Evolutionary conservation across 352 stramenopile species (phyloP).

Genomic region (Aphanomyces astaci): DNA sequence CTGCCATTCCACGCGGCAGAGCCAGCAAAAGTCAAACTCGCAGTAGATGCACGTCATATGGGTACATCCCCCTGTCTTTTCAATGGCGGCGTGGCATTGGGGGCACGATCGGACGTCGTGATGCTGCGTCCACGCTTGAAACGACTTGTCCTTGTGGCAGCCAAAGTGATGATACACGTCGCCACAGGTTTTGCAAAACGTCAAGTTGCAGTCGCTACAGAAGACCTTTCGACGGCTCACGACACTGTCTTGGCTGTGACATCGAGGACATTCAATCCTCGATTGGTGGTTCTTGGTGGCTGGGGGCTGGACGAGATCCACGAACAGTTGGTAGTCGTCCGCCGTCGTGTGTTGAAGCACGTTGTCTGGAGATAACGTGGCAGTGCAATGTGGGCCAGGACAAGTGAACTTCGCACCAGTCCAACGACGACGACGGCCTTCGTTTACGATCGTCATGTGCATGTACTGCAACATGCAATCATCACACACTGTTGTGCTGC

Average conservation of each 20-base stretch:
- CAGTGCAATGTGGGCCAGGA: background rate
- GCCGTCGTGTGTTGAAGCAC: background rate
- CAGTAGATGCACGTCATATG: conserved; percentile 26
- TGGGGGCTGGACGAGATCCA: background rate
- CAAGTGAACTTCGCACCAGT: background rate
- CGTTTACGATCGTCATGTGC: background rate
- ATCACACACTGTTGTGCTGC: background rate
- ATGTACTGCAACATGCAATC: background rate
- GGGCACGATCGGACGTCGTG: conserved; percentile 64
- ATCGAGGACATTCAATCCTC: background rate
- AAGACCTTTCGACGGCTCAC: background rate
- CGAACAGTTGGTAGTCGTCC: background rate
- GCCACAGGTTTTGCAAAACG: conserved; percentile 16
- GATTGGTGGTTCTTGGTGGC: background rate
- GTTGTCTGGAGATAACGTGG: background rate
- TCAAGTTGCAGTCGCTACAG: background rate
- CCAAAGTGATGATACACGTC: conserved; percentile 15
- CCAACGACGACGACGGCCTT: too few species aligned
- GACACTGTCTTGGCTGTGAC: background rate
- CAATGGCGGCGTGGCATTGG: conserved; percentile 58
- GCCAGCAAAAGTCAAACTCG: conserved; percentile 18
- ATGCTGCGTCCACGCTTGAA: conserved; percentile 51
- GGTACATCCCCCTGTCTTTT: conserved; percentile 43
- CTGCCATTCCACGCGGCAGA: conserved; percentile 36
- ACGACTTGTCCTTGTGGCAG: conserved; percentile 42